Base-by-base conservation (phyloP, 495 filamentous ascomycete genomes). In the Penicillium lividum region DNA sequence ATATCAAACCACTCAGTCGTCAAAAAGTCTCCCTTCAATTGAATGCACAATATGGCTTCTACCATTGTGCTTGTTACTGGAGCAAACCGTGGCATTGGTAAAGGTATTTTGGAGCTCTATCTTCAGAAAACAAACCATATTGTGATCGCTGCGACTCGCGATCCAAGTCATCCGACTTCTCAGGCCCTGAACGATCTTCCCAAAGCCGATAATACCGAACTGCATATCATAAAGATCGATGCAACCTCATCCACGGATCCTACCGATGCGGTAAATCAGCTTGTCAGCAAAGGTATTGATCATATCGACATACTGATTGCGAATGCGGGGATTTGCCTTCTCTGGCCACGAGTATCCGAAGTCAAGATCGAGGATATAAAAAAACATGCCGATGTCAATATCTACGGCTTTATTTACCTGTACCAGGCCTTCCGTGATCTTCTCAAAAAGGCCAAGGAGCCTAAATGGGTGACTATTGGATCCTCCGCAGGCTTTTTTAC, bases 41-140 rank as follows among this genome's bases (percentile, higher is more conserved):
- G 4, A 15, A 15, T 2, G 22, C 44, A 34, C 31, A 53, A 29
- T 9, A 60, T 56, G 57, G 45, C 51, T 44, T 13, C 51, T 6
- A 60, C 53, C 15, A 30, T 60, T 31, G 58, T 40, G 13, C 42
- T 69, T 0, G 36, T 67, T 8, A 68, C 62, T 54, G 54, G 66
- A 38, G 72, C 72, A 9, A 83, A 82, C 61, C 76, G 74, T 7
- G 81, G 80, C 16, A 73, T 84, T 60, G 82, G 82, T 56, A 45
- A 52, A 33, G 40, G 47, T 5, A 51, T 60, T 36, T 25, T 57
- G 16, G 46, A 43, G 27, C 13, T 49, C 8, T 38, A 57, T 10
- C 25, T 43, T 8, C 43, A 31, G 15, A 40, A 50, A 11, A 72
- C 75, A 22, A 59, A 75, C 66, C 70, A 68, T 46, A 78, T 65